phyloP scores from a whole-genome alignment of 805 yeast species.

The Candida patagonica region DNA sequence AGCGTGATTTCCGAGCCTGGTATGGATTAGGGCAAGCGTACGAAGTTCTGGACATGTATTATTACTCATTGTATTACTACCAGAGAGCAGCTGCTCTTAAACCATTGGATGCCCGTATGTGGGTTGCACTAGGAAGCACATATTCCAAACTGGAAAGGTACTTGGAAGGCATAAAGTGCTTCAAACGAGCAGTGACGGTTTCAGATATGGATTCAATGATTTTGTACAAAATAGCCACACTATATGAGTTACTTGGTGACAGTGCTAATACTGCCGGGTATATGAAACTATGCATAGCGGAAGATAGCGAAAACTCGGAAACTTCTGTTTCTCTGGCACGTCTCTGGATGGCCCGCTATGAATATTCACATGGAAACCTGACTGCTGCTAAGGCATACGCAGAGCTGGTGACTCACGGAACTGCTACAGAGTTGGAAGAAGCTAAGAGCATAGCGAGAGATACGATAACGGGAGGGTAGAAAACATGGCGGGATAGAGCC shows the following conservation, averaged over 20 bases:
- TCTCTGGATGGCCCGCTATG: conserved; percentile 74
- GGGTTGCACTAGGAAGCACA: conserved; percentile 92
- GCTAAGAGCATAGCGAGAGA: conserved; percentile 62
- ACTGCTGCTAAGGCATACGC: conserved; percentile 67
- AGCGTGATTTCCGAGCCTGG: conserved; percentile 93
- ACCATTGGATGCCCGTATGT: conserved; percentile 86
- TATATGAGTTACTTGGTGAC: conserved; percentile 52
- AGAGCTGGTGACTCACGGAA: conserved; percentile 56
- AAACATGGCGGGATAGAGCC: too few relatives aligned
- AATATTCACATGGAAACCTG: conserved; percentile 47
- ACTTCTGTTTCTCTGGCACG: conserved; percentile 75
- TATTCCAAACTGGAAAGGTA: conserved; percentile 67
- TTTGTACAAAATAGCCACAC: conserved; percentile 56
- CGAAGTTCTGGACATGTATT: conserved; percentile 90
- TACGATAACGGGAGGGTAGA: too few relatives aligned
- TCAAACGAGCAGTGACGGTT: conserved; percentile 62
- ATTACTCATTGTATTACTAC: conserved; percentile 84
- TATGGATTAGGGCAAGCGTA: conserved; percentile 97
- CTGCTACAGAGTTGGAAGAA: conserved; percentile 82
- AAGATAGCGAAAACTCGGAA: conserved; percentile 54
- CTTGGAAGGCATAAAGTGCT: conserved; percentile 70
- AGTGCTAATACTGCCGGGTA: conserved; percentile 44
- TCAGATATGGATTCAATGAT: conserved; percentile 48
- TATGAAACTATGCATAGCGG: conserved; percentile 58
- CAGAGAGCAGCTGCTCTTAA: conserved; percentile 83